Evolutionary conservation across 306 rosid genomes (phyloP).

Genomic region (Hylodesmum podocarpum): DNA sequence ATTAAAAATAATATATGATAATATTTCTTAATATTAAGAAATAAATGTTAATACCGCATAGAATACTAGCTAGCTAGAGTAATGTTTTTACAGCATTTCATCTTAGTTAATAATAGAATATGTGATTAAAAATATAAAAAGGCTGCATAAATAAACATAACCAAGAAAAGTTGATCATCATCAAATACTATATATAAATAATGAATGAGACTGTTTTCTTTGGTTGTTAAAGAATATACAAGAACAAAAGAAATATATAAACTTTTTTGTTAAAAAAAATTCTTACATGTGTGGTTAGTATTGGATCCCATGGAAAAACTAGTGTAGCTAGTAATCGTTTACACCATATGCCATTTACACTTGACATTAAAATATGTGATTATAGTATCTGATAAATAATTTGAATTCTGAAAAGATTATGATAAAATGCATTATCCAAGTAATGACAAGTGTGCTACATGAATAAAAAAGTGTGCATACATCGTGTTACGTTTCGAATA

Average conservation of each 20-base stretch:
- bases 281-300: background rate
- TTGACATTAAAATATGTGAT: background rate
- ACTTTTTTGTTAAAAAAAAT: background rate
- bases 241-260: background rate
- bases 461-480: constrained; percentile 32
- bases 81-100: background rate
- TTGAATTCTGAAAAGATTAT: background rate
- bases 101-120: background rate
- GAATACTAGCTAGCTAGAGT: background rate
- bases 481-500: constrained; percentile 24
- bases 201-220: background rate
- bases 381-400: background rate
- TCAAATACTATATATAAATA: background rate
- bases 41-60: too few species aligned
- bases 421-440: constrained; percentile 19
- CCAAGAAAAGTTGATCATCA: background rate
- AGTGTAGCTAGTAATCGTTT: background rate
- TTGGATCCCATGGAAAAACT: background rate
- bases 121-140: background rate
- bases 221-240: constrained; percentile 3
- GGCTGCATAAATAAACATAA: background rate
- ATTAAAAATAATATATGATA: too few species aligned
- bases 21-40: too few species aligned
- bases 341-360: background rate
- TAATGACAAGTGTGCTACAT: constrained; percentile 33